phyloP scores from a whole-genome alignment of 1,284 basidiomycete species.

The Melampsora larici-populina region DNA sequence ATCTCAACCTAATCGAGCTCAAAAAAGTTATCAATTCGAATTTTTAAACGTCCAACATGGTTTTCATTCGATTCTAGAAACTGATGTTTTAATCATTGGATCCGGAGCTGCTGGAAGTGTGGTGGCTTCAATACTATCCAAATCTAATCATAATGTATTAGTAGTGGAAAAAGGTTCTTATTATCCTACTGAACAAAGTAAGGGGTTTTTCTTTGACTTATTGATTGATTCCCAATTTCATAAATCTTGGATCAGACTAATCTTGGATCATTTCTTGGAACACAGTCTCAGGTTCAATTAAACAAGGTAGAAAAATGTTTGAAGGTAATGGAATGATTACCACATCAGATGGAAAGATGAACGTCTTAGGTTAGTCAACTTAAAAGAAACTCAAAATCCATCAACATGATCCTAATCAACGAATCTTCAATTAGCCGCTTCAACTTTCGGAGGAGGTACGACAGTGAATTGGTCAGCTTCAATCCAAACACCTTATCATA shows the following conservation, averaged over 20 bases:
- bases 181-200: constrained; percentile 52
- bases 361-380: constrained; percentile 50
- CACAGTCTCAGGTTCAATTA: constrained; percentile 42
- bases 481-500: constrained; percentile 54
- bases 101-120: constrained; percentile 57
- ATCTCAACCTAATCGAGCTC: background rate
- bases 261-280: constrained; percentile 46
- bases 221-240: background rate
- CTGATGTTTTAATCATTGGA: constrained; percentile 53
- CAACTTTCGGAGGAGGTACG: constrained; percentile 57
- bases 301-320: constrained; percentile 1
- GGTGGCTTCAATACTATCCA: constrained; percentile 53
- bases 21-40: constrained; percentile 1
- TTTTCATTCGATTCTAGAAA: background rate
- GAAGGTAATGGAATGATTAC: constrained; percentile 55
- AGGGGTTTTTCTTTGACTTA: background rate
- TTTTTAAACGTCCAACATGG: background rate
- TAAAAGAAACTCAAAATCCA: background rate
- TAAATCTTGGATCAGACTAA: background rate
- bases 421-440: constrained; percentile 47
- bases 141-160: constrained; percentile 54
- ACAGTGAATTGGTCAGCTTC: constrained; percentile 59
- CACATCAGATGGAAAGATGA: constrained; percentile 54
- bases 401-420: background rate
- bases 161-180: constrained; percentile 58